phyloP scores from a whole-genome alignment of 139 green algal genomes.

The Volvox africanus region DNA sequence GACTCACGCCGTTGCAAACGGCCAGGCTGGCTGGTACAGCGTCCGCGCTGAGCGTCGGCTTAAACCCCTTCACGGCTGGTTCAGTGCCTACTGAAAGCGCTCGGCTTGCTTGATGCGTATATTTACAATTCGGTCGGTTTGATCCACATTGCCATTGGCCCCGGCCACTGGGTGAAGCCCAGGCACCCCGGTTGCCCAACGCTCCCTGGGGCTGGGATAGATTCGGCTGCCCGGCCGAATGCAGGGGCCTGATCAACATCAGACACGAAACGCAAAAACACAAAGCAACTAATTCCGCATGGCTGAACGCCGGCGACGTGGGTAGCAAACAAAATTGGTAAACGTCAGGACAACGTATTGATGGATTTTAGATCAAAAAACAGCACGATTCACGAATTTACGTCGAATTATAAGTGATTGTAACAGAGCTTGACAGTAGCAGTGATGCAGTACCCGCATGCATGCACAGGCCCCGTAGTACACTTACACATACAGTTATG shows the following conservation, averaged over 20 bases:
- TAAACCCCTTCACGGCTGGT: constrained; percentile 13
- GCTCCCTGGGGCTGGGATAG: constrained; percentile 11
- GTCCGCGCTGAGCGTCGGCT: background rate
- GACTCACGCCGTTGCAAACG: background rate
- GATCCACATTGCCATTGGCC: background rate
- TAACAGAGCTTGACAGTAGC: too few relatives aligned
- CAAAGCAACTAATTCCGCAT: background rate
- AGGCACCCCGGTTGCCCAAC: background rate
- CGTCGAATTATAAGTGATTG: too few relatives aligned
- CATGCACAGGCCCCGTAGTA: too few relatives aligned
- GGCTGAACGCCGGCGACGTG: background rate
- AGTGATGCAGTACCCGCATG: too few relatives aligned
- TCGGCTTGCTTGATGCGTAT: background rate
- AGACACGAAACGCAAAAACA: background rate
- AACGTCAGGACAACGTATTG: too few relatives aligned
- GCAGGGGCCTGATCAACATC: constrained; percentile 11
- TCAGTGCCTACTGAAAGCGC: background rate
- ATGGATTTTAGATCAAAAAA: too few relatives aligned
- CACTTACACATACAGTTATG: too few relatives aligned
- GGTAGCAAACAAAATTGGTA: too few relatives aligned
- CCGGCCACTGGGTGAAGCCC: background rate
- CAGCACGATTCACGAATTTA: too few relatives aligned
- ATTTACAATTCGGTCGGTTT: background rate
- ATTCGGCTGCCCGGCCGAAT: background rate
- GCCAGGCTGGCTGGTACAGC: background rate